Evolutionary conservation across 225 moss, liverwort and hornwort species (phyloP), one percentile per base, ranked within the genome.

Genomic region (Bryum argenteum): DNA sequence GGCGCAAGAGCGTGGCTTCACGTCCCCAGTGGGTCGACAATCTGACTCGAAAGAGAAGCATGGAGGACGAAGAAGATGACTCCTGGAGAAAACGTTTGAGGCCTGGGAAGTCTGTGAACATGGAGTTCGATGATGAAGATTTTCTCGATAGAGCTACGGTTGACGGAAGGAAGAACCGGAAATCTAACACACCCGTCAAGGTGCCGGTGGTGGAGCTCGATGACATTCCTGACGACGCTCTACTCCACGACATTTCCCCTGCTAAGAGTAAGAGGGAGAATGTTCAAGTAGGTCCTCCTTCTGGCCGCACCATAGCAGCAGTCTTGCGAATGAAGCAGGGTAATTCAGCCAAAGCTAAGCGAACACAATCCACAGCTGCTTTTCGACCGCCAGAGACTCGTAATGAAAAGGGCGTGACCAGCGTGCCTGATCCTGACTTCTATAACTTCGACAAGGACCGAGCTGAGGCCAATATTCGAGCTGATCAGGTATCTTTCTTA

Each of bases 361-460:
- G 18, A 26, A 8, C 18, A 54, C 60, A 21, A 28, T 59, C 22
- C 22, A 17, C 8, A 24, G 57, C 63, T 41, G 41, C 39, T 17
- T 47, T 18, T 12, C 15, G 41, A 15, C 18, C 38, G 20, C 14
- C 26, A 28, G 69, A 74, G 58, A 64, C 23, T 33, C 55, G 21
- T 48, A 20, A 19, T 40, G 56, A 59, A 26, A 66, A 71, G 23
- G 53, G 8, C 19, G 68, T 59, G 21, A 58, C 26, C 58, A 33
- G 61, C 37, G 77, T 84, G 44, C 84, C 84, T 58, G 84, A 84
- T 61, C 47, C 81, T 54, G 71, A 84, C 54, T 71, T 54, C 39
- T 78, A 65, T 17, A 15, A 80, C 48, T 78, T 84, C 58, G 81
- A 84, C 69, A 44, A 75, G 39, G 75, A 84, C 48, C 74, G 84